Evolutionary conservation across 139 green algal species (phyloP).

Genomic region (Chlorella sp.): DNA sequence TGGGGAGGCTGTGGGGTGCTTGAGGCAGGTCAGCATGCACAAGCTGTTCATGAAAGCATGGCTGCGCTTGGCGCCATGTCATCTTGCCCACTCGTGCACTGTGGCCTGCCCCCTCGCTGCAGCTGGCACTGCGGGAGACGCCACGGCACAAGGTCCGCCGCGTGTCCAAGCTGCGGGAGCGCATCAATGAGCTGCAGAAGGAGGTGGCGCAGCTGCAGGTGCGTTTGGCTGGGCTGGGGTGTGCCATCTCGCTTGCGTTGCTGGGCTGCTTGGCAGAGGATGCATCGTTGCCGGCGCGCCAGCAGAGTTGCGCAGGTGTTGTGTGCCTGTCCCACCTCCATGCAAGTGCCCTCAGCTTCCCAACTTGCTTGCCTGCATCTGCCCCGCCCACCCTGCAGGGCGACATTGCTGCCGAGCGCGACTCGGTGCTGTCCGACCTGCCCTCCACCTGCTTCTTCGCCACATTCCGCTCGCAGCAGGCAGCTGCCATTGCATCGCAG

Average conservation of each 20-base stretch:
- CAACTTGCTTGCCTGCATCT: background rate
- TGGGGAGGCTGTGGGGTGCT: no score
- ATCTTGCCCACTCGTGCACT: no score
- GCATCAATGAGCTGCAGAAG: background rate
- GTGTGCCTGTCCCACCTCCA: no score
- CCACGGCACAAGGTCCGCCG: slow-evolving; percentile 12
- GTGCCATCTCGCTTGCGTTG: background rate
- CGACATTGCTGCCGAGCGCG: slow-evolving; percentile 24
- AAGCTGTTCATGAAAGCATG: no score
- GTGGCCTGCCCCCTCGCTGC: no score
- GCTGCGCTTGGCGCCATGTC: no score
- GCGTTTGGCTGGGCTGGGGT: background rate
- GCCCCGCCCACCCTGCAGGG: background rate
- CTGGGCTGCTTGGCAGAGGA: background rate
- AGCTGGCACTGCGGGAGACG: slow-evolving; percentile 1
- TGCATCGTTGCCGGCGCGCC: background rate
- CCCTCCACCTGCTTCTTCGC: slow-evolving; percentile 58
- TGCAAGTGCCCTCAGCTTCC: background rate
- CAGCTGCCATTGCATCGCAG: slow-evolving; percentile 40
- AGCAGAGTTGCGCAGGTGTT: no score
- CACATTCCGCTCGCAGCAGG: slow-evolving; percentile 48
- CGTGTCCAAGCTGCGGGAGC: slow-evolving; percentile 20
- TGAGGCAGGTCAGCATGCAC: no score
- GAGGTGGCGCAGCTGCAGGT: slow-evolving; percentile 29
- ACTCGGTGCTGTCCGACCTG: slow-evolving; percentile 45